Evolutionary conservation across 2,329 filamentous ascomycete species (phyloP), one percentile per base, ranked within the genome.

Genomic region (Coleophoma crateriformis): DNA sequence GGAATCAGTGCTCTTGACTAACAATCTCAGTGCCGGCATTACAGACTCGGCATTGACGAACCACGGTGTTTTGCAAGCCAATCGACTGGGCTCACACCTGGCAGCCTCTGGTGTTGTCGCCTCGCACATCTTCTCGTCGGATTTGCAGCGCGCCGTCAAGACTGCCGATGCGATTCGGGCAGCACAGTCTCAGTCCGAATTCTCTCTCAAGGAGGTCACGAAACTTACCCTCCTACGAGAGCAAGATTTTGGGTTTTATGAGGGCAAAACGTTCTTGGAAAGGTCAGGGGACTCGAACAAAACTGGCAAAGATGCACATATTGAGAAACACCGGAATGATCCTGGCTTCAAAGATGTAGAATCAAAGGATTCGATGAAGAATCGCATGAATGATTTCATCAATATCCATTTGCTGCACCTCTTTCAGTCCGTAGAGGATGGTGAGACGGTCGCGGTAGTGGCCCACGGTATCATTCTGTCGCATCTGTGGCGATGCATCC

Each of bases 401-500:
- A 73, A 84, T 49, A 65, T 72, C 8, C 73, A 86, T 60, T 68
- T 96, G 1, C 57, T 79, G 5, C 84, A 84, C 10, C 52, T 87
- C 4, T 55, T 71, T 11, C 56, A 66, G 11, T 55, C 64, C 0
- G 52, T 56, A 2, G 45, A 55, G 7, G 51, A 59, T 10, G 64
- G 72, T 11, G 60, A 65, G 7, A 69, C 73, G 2, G 70, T 90
- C 12, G 84, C 82, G 1, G 69, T 95, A 13, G 86, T 95, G 3
- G 86, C 90, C 2, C 91, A 96, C 61, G 90, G 91, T 14, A 84
- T 95, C 53, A 82, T 95, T 38, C 76, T 96, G 2, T 81, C 81
- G 2, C 76, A 81, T 33, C 67, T 96, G 0, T 84, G 87, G 76
- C 75, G 77, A 49, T 73, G 76, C 12, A 65, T 95, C 13, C 69